Evolutionary conservation across 768 basidiomycete genomes (phyloP), one percentile per base, ranked within the genome.

Genomic region (Lanmaoa pseudosensibilis): DNA sequence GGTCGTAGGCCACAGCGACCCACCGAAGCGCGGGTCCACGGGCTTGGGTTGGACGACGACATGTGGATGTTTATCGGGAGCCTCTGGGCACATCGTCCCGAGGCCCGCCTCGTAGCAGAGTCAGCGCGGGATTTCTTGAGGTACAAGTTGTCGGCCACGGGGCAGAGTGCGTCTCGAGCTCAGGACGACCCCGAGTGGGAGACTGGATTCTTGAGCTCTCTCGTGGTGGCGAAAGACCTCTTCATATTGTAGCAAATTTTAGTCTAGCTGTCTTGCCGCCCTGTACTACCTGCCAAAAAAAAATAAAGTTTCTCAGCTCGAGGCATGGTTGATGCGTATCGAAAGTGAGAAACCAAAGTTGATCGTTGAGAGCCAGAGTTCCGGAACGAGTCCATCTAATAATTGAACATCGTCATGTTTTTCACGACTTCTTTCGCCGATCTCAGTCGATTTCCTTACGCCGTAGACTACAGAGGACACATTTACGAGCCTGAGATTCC

Each of bases 21-120:
- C 11, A 55, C 56, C 9, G 57, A 57, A 1, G 13, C 33, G 23
- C 45, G 49, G 9, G 46, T 34, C 37, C 46, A 23, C 19, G 41
- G 34, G 27, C 58, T 67, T 8, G 73, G 72, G 36, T 15, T 73
- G 39, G 68, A 73, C 48, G 64, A 69, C 44, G 60, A 65, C 32
- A 60, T 72, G 53, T 75, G 74, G 74, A 23, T 34, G 53, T 59
- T 74, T 16, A 62, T 71, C 25, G 54, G 62, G 47, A 55, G 47
- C 18, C 65, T 74, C 2, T 74, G 73, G 73, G 45, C 54, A 8
- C 55, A 59, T 8, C 55, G 61, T 18, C 72, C 74, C 4, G 57
- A 65, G 6, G 54, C 57, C 2, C 71, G 73, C 7, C 68, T 65
- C 4, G 61, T 63, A 1, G 67, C 71, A 7, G 54, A 46, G 44